These are phyloP conservation scores for Diplotaxis tenuifolia DNA, from an alignment of 345 rosid genomes.

Conservation along the genomic window DNA sequence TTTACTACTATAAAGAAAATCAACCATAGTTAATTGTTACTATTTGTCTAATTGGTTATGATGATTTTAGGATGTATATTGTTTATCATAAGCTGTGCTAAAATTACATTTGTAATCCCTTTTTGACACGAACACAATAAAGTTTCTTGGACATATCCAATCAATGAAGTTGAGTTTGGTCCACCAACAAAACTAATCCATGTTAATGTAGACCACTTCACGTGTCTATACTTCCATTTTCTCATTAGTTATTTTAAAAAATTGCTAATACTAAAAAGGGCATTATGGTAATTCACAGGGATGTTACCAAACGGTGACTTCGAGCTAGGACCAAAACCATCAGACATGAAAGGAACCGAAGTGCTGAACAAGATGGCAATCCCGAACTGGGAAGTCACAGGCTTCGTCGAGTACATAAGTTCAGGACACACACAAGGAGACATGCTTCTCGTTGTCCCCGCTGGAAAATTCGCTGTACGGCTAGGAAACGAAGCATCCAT, in stretches of 20 bases:
- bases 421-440: slow-evolving; percentile 94
- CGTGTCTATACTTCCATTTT: neutral
- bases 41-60: neutral
- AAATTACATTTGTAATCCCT: neutral
- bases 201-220: slow-evolving; percentile 28
- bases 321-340: slow-evolving; percentile 63
- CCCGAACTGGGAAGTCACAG: slow-evolving; percentile 77
- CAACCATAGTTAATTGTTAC: neutral
- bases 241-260: neutral
- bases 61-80: neutral
- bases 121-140: slow-evolving; percentile 12
- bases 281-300: slow-evolving; percentile 41
- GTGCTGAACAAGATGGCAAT: slow-evolving; percentile 50
- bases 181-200: slow-evolving; percentile 14
- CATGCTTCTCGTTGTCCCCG: slow-evolving; percentile 87
- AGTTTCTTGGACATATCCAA: slow-evolving; percentile 32
- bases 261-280: neutral
- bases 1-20: neutral
- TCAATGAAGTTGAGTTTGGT: slow-evolving; percentile 17
- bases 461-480: slow-evolving; percentile 71
- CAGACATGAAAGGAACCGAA: slow-evolving; percentile 64
- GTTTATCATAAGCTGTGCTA: neutral
- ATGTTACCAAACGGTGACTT: slow-evolving; percentile 75
- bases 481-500: slow-evolving; percentile 90
- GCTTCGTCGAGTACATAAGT: slow-evolving; percentile 77